Evolutionary conservation across 805 yeast species (phyloP), one percentile per base, ranked within the genome.

Genomic region (Wickerhamomyces silvicola): DNA sequence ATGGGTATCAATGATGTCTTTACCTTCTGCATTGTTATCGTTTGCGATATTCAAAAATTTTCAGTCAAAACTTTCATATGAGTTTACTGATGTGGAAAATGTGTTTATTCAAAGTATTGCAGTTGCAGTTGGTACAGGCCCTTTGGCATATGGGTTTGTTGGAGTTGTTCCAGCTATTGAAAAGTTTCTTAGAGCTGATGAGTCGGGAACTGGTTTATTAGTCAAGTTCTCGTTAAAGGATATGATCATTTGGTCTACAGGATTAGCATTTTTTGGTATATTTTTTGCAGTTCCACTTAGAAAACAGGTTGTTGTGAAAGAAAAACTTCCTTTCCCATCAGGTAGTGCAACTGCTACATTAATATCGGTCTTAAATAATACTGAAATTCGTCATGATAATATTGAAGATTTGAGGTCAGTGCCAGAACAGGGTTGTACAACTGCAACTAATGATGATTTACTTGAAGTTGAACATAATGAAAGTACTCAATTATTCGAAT

Each of bases 1-100:
- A 2, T 90, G 98, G 98, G 96, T 92, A 6, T 86, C 96, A 9
- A 90, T 90, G 98, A 92, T 90, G 98, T 83, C 95, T 15, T 64
- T 90, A 33, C 97, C 98, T 0, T 81, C 95, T 5, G 96, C 97
- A 0, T 58, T 90, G 32, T 59, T 90, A 17, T 96, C 94, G 0
- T 88, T 77, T 54, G 81, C 96, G 1, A 62, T 82, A 13, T 90
- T 88, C 64, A 84, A 78, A 45, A 60, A 75, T 4, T 46, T 80
- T 3, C 64, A 66, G 16, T 31, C 42, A 2, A 34, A 42, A 5
- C 33, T 68, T 10, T 42, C 45, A 6, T 57, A 56, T 22, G 77
- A 78, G 1, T 75, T 76, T 48, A 74, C 92, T 0, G 96, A 86
- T 42, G 95, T 85, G n/a, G 97, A 92, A 52, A 90, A 87, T 48